These are phyloP conservation scores for Akebia trifoliata DNA, from an alignment of 164 flowering plant genomes.

Conservation along the genomic window DNA sequence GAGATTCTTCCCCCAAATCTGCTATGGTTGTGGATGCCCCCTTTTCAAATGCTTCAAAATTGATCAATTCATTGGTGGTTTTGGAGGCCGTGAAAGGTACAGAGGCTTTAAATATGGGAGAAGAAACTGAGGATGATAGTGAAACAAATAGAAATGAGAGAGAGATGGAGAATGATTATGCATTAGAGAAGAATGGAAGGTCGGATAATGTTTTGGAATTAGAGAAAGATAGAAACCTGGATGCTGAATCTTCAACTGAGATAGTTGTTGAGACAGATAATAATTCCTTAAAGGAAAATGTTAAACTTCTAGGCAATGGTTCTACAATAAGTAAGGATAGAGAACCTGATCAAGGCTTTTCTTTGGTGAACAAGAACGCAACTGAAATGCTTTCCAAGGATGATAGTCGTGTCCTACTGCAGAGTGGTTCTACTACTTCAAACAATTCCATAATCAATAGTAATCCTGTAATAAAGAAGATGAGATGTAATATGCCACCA, in stretches of 20 bases:
- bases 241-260: conserved; percentile 14
- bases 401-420: not conserved
- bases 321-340: not conserved
- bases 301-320: not conserved
- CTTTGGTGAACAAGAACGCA: not conserved
- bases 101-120: conserved; percentile 4
- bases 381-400: not conserved
- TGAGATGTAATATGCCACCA: conserved; percentile 12
- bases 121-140: conserved; percentile 11
- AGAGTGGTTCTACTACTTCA: not conserved
- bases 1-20: conserved; percentile 16
- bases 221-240: conserved; percentile 18
- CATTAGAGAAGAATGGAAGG: conserved; percentile 6
- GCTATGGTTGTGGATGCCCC: not conserved
- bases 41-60: conserved; percentile 2
- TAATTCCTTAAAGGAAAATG: conserved; percentile 10
- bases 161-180: conserved; percentile 12
- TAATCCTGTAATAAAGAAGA: conserved; percentile 1
- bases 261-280: conserved; percentile 8
- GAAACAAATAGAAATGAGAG: conserved; percentile 7
- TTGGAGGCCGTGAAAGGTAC: conserved; percentile 12
- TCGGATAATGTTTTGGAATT: not conserved
- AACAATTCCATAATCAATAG: not conserved
- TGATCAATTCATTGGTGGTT: conserved; percentile 4
- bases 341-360: not conserved